These are phyloP conservation scores for Talaromyces liani DNA, from an alignment of 495 filamentous ascomycete genomes.

Conservation along the genomic window DNA sequence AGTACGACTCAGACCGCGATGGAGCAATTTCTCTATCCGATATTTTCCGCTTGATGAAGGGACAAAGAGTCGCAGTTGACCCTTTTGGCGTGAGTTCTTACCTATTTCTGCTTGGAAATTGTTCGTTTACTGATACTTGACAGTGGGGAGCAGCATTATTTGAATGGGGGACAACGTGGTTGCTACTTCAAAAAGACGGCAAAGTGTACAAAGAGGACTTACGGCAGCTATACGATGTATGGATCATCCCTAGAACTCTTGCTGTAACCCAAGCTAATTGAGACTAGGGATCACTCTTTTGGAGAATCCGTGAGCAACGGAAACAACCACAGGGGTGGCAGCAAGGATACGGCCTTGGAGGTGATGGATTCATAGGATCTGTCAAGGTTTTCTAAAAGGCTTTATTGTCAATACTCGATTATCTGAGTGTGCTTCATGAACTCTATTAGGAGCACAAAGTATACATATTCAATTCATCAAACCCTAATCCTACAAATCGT, in stretches of 20 bases:
- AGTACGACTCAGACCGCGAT: slow-evolving; percentile 36
- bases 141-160: slow-evolving; percentile 18
- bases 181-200: slow-evolving; percentile 40
- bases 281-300: slow-evolving; percentile 18
- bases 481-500: too few relatives aligned
- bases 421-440: background rate
- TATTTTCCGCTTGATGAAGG: slow-evolving; percentile 26
- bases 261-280: background rate
- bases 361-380: slow-evolving; percentile 11
- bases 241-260: slow-evolving; percentile 1
- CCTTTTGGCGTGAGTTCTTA: slow-evolving; percentile 27
- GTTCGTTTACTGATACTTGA: background rate
- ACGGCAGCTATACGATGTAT: slow-evolving; percentile 33
- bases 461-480: too few relatives aligned
- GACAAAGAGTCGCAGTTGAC: slow-evolving; percentile 36
- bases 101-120: background rate
- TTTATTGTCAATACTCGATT: background rate
- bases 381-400: slow-evolving; percentile 6
- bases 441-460: too few relatives aligned
- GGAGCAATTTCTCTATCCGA: slow-evolving; percentile 21
- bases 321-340: slow-evolving; percentile 6
- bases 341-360: slow-evolving; percentile 16
- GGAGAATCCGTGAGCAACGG: slow-evolving; percentile 14
- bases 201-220: slow-evolving; percentile 41
- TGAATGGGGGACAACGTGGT: slow-evolving; percentile 36